phyloP scores from a whole-genome alignment of 1,284 basidiomycete species.

The Xanthoconium separans region DNA sequence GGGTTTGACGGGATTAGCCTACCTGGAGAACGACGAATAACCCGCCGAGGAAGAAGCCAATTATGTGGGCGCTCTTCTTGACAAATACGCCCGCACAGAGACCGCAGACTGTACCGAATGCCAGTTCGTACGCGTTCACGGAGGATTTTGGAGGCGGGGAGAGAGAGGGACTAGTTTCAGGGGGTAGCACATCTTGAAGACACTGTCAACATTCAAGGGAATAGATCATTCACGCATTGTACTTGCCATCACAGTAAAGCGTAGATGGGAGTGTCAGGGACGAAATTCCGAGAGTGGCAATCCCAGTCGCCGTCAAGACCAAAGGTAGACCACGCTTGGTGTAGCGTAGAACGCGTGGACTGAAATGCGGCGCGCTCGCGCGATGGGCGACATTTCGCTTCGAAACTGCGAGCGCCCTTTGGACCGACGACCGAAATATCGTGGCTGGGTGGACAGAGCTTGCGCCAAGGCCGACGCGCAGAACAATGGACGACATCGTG shows the following conservation, averaged over 20 bases:
- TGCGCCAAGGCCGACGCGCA: slow-evolving; percentile 19
- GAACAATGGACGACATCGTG: slow-evolving; percentile 10
- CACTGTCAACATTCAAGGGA: slow-evolving; percentile 5
- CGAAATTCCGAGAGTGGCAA: slow-evolving; percentile 39
- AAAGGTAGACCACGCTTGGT: slow-evolving; percentile 11
- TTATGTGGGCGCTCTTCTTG: slow-evolving; percentile 85
- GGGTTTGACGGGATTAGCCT: slow-evolving; percentile 17
- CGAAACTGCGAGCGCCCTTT: not conserved
- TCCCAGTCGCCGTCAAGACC: slow-evolving; percentile 26
- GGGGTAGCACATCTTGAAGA: slow-evolving; percentile 15
- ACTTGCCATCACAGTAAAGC: slow-evolving; percentile 41
- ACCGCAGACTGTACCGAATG: slow-evolving; percentile 86
- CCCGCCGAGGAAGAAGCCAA: slow-evolving; percentile 85
- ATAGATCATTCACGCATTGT: not conserved
- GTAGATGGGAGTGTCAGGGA: slow-evolving; percentile 21
- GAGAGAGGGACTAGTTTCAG: slow-evolving; percentile 14
- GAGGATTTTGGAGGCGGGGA: slow-evolving; percentile 65
- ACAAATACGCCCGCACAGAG: slow-evolving; percentile 91
- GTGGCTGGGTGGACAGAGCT: not conserved
- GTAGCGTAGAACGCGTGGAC: not conserved
- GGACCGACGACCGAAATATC: not conserved
- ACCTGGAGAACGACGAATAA: slow-evolving; percentile 88
- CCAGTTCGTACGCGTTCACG: slow-evolving; percentile 78
- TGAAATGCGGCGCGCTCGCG: not conserved
- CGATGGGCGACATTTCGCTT: slow-evolving; percentile 1